Conservation (phyloP, 257 asterid species). For the Striga asiatica region DNA sequence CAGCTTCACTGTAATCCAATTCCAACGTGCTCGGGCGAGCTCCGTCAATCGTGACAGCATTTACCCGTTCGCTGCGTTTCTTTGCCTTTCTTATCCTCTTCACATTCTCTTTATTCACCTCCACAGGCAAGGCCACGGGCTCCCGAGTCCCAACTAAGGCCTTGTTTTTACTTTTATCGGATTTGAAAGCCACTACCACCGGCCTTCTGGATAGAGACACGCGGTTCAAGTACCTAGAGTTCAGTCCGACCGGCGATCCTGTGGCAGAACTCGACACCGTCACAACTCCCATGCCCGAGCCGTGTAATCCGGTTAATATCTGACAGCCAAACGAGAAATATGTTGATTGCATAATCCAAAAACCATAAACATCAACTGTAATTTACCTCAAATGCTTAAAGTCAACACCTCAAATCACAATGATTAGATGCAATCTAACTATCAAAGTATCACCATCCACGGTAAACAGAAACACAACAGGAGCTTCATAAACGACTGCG, state of each 20-base stretch:
- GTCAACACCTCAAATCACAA: too few relatives aligned
- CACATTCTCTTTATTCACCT: slow-evolving; percentile 34
- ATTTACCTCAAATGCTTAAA: too few relatives aligned
- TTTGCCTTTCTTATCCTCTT: slow-evolving; percentile 36
- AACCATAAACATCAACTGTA: too few relatives aligned
- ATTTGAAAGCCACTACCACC: slow-evolving; percentile 41
- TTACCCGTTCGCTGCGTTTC: slow-evolving; percentile 35
- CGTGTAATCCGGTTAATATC: slow-evolving; percentile 3
- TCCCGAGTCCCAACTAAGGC: slow-evolving; percentile 47
- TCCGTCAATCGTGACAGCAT: slow-evolving; percentile 42
- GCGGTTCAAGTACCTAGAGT: slow-evolving; percentile 24
- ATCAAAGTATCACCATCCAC: neutral
- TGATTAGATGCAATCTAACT: too few relatives aligned
- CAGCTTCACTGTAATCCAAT: slow-evolving; percentile 76
- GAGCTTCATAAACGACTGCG: too few relatives aligned
- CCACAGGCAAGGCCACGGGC: slow-evolving; percentile 42
- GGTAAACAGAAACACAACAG: neutral
- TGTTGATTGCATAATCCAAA: too few relatives aligned
- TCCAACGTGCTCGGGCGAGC: slow-evolving; percentile 40
- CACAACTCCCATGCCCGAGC: slow-evolving; percentile 44
- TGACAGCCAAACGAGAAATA: neutral
- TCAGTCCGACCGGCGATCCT: slow-evolving; percentile 32
- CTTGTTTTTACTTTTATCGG: slow-evolving; percentile 37
- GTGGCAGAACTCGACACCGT: slow-evolving; percentile 41
- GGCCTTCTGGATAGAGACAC: slow-evolving; percentile 40